Base-by-base conservation (phyloP, 352 stramenopile species). In the Pythium brassicae region DNA sequence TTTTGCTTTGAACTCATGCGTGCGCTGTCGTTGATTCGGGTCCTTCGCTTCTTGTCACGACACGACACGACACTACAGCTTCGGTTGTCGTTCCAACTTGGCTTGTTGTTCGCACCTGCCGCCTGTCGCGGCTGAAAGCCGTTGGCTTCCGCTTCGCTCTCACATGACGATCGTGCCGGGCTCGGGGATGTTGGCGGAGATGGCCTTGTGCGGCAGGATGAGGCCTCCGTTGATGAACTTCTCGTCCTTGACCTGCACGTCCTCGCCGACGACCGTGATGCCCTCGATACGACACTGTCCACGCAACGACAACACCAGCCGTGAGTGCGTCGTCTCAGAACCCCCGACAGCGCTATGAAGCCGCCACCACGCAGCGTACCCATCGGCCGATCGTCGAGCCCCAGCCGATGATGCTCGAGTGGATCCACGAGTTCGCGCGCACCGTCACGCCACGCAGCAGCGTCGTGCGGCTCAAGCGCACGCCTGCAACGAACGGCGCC, bases 351-450 rank as follows among this genome's bases (percentile, higher is more conserved):
- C n/a, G n/a, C 37, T n/a, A 17, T 43, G 4, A 17, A 20, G 37
- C 14, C 37, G 17, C 11, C 17, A 49, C 23, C 32, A 43, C 6
- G 12, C n/a, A 19, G 70, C 68, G 12, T 58, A 92, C 83, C 83
- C 84, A 94, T 66, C 84, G 77, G 25, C 84, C 84, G 50, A 94
- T 92, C 4, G 79, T 94, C 22, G 80, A 94, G 15, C 84, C 78
- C 87, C 87, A 96, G 50, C 87, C 87, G 34, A 96, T 87, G 71
- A 96, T 96, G 57, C 82, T 92, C 51, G 83, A 91, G 48, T 90
- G 73, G 57, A 96, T 89, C 80, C 82, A 92, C 50, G 79, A 86
- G 65, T 94, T 90, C 12, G 78, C 69, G 34, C 81, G 76, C 44
- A 96, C 81, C 0, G 76, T 90, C 46, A 92, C 84, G 12, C 70